Conservation (phyloP, 208 protist species). For the Crithidia brevicula region DNA sequence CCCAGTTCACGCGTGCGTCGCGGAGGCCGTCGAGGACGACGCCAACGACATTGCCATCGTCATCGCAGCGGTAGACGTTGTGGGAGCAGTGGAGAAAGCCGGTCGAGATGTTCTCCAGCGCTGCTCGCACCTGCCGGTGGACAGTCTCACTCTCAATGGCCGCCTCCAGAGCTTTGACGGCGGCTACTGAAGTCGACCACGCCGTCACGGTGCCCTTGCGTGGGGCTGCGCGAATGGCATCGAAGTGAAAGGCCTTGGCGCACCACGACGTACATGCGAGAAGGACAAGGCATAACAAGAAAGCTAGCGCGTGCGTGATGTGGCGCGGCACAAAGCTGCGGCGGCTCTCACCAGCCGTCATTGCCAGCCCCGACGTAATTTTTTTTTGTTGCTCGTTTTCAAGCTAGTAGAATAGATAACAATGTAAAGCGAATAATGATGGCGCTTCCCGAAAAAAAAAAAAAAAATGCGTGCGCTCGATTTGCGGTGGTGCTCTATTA, state of each 20-base stretch:
- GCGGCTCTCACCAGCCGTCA: too few relatives aligned
- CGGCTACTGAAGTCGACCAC: neutral
- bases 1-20: constrained; percentile 12
- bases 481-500: too few relatives aligned
- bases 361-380: too few relatives aligned
- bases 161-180: neutral
- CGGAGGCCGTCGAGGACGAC: constrained; percentile 1
- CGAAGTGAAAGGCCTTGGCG: neutral
- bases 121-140: neutral
- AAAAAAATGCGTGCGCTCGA: too few relatives aligned
- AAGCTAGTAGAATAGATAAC: too few relatives aligned
- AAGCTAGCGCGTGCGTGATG: too few relatives aligned
- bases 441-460: too few relatives aligned
- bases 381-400: too few relatives aligned
- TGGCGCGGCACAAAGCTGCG: too few relatives aligned
- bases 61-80: constrained; percentile 20
- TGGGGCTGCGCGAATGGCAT: neutral
- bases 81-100: constrained; percentile 6
- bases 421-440: too few relatives aligned
- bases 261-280: neutral
- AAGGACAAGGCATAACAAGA: neutral
- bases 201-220: neutral
- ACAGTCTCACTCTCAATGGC: constrained; percentile 8
- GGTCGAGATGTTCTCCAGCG: neutral
- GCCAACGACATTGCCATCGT: neutral